phyloP scores from a whole-genome alignment of 2,329 filamentous ascomycete species.

The Alternaria panax region DNA sequence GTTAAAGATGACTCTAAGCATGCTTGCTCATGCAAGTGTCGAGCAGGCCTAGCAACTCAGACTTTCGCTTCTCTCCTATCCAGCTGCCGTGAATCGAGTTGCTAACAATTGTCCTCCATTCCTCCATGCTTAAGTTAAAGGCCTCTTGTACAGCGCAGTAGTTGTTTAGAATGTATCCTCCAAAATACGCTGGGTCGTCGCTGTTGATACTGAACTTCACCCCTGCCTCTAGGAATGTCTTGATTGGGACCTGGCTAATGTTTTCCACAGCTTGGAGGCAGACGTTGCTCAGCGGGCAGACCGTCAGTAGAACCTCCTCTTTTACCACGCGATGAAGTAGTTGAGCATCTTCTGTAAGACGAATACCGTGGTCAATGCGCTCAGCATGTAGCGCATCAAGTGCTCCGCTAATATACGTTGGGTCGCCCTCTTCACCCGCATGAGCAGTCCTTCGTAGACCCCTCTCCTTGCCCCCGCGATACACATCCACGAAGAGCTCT shows the following conservation, averaged over 20 bases:
- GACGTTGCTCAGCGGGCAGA: slow-evolving; percentile 81
- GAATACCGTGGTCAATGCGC: slow-evolving; percentile 79
- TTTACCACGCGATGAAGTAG: slow-evolving; percentile 66
- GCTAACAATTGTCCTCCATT: slow-evolving; percentile 71
- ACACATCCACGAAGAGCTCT: slow-evolving; percentile 68
- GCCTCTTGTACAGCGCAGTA: slow-evolving; percentile 78
- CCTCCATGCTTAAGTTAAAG: slow-evolving; percentile 67
- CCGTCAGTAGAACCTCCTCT: slow-evolving; percentile 68
- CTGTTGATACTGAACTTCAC: slow-evolving; percentile 76
- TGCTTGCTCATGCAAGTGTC: slow-evolving; percentile 25
- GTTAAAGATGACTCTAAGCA: background rate
- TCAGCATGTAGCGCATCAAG: slow-evolving; percentile 67
- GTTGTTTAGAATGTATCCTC: slow-evolving; percentile 76
- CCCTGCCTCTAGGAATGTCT: slow-evolving; percentile 67
- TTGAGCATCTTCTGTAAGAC: slow-evolving; percentile 65
- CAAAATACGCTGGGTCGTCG: slow-evolving; percentile 60
- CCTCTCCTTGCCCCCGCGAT: slow-evolving; percentile 59
- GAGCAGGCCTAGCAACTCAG: slow-evolving; percentile 56
- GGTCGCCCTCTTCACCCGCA: slow-evolving; percentile 77
- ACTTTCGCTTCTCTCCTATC: slow-evolving; percentile 70
- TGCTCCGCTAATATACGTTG: slow-evolving; percentile 69
- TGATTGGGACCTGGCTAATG: slow-evolving; percentile 61
- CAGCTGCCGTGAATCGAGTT: slow-evolving; percentile 73
- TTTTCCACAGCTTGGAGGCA: slow-evolving; percentile 62
- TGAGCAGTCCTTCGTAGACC: slow-evolving; percentile 73